Evolutionary conservation across 257 asterid genomes (phyloP).

Genomic region (Lithospermum erythrorhizon): DNA sequence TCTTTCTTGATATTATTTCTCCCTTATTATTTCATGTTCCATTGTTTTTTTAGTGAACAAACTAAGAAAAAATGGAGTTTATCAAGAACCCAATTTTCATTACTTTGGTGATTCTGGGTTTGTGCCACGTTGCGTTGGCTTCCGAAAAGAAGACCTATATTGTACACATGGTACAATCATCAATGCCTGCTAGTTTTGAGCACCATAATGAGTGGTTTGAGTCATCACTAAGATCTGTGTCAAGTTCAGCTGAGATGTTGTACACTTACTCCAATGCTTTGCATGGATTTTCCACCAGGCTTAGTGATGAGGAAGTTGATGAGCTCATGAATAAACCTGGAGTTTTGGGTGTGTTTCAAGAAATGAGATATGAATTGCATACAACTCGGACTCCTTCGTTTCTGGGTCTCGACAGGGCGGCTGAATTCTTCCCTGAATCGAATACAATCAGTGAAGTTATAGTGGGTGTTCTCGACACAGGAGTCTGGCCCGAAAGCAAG

Average conservation of each 20-base stretch:
- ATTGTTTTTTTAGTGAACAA: not conserved
- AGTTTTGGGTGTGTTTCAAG: constrained; percentile 51
- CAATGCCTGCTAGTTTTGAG: constrained; percentile 55
- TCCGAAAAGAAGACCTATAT: constrained; percentile 45
- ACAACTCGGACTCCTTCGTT: constrained; percentile 84
- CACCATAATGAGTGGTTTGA: constrained; percentile 64
- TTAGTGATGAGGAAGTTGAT: constrained; percentile 44
- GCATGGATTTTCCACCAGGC: constrained; percentile 63
- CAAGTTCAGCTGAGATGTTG: constrained; percentile 56
- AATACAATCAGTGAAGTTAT: constrained; percentile 44
- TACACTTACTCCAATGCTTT: constrained; percentile 54
- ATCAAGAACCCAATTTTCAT: not conserved
- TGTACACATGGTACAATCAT: constrained; percentile 64
- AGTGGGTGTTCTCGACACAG: constrained; percentile 75
- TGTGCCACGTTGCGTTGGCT: constrained; percentile 16
- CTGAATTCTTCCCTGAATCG: constrained; percentile 50
- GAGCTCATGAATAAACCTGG: constrained; percentile 45
- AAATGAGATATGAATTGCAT: constrained; percentile 59
- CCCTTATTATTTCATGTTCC: not conserved
- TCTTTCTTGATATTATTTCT: not conserved
- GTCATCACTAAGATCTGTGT: constrained; percentile 63
- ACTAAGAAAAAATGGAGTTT: not conserved
- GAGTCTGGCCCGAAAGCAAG: constrained; percentile 91
- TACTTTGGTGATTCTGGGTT: constrained; percentile 11
- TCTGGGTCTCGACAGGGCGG: constrained; percentile 55